Conservation (phyloP, 1,284 basidiomycete species). For the Ceratobasidium theobromae region DNA sequence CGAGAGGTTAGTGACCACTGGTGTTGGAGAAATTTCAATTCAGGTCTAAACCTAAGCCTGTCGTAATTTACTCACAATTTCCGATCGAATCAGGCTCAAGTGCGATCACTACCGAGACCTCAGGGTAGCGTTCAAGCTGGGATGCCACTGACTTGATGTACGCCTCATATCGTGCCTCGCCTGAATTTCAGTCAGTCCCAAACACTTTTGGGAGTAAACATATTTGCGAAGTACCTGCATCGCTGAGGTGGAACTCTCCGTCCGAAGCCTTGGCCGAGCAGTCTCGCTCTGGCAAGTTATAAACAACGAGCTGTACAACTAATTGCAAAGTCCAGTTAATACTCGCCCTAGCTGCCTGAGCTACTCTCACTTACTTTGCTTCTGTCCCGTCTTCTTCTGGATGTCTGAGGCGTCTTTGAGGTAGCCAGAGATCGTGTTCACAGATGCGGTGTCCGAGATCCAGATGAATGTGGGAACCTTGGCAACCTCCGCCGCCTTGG, state of each 20-base stretch:
- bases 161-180: conserved; percentile 33
- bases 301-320: conserved; percentile 35
- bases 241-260: conserved; percentile 29
- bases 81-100: conserved; percentile 37
- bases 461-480: conserved; percentile 33
- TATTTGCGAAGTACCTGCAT: conserved; percentile 16
- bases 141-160: conserved; percentile 31
- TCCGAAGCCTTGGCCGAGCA: conserved; percentile 36
- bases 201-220: neutral
- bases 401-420: conserved; percentile 22
- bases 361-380: conserved; percentile 13
- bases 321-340: neutral
- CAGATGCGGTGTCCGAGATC: conserved; percentile 28
- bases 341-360: too few species aligned
- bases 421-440: conserved; percentile 22
- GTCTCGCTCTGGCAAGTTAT: conserved; percentile 36
- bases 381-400: conserved; percentile 29
- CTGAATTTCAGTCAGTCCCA: neutral
- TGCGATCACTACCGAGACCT: conserved; percentile 34
- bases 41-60: too few species aligned
- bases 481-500: conserved; percentile 33
- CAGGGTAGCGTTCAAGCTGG: conserved; percentile 32
- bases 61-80: conserved; percentile 21
- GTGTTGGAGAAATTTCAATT: neutral
- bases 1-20: conserved; percentile 35